Evolutionary conservation across 768 basidiomycete species (phyloP), one percentile per base, ranked within the genome.

Genomic region (Cystobasidium tubakii): DNA sequence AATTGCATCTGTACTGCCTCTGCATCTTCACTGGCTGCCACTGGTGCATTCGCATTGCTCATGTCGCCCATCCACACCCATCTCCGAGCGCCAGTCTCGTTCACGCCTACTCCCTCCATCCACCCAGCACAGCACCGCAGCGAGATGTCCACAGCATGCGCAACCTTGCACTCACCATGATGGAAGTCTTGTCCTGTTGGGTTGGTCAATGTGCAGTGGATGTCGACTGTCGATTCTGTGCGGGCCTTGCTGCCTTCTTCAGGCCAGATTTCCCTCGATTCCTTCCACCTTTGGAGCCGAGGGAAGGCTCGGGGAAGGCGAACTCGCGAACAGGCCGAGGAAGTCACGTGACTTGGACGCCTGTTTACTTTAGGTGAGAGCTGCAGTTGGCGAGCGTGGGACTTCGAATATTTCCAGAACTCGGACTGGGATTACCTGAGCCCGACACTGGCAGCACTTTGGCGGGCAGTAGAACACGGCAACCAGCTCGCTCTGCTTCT

Each of bases 271-370:
- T n/a, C 10, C 29, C 57, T 60, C 57, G 25, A 12, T n/a, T 60
- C 27, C 33, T 34, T 27, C 57, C 57, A 17, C 12, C 57, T 60
- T 25, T 31, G 57, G 57, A 4, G 33, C 9, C 57, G 57, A 60
- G 57, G 57, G 57, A 60, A 60, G 57, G 57, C 57, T 60, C 29
- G 23, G 57, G 23, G 17, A 27, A 27, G 57, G 57, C 57, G 4
- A n/a, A n/a, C n/a, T n/a, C n/a, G n/a, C n/a, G n/a, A n/a, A n/a
- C n/a, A n/a, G 27, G 21, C 23, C 12, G 57, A 27, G 23, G 21
- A 29, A 21, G 33, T 60, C 57, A 60, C 57, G 57, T 60, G 57
- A 60, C 57, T 29, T 25, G 6, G 4, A 7, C n/a, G 27, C 17
- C 57, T 17, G 12, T 1, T 29, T 60, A 27, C 33, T 34, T 60